Evolutionary conservation across 495 filamentous ascomycete species (phyloP), one percentile per base, ranked within the genome.

Genomic region (Niebla homalea): DNA sequence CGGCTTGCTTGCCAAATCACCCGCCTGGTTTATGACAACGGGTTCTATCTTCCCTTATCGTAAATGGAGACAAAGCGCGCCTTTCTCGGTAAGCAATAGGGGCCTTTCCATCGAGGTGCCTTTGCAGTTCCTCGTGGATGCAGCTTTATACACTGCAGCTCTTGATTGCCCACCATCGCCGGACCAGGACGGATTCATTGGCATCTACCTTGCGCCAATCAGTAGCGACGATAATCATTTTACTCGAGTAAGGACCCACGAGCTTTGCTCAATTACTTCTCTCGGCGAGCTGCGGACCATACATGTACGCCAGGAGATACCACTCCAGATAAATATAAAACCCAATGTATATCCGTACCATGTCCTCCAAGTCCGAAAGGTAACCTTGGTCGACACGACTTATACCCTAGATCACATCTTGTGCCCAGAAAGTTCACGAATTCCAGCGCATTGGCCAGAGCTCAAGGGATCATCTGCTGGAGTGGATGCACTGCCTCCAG

Each of bases 31-130:
- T n/a, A 36, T 10, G 0, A 3, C 29, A 4, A 35, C 44, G 5
- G 44, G 44, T 16, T 20, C 19, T 21, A 32, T 46, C n/a, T 11
- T 46, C 2, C 44, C 44, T 11, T 46, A 46, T 21, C 12, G 44
- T 20, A 36, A 36, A 36, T 46, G 44, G 44, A 36, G 15, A 5
- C 1, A 3, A 11, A 36, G 6, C 10, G 23, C 44, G 19, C 25
- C 44, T 16, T 46, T 46, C 18, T 46, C 44, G n/a, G 3, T 46
- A 35, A 46, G 44, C 25, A 46, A 46, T 14, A 36, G 21, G n/a
- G 44, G 44, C 1, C 5, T 46, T 6, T 36, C 26, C 25, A 46
- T 46, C 0, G 12, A 46, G 21, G 18, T 46, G 12, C 44, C 19
- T 10, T 23, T 46, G 16, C 26, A 10, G 18, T 32, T 32, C 14